Evolutionary conservation across 2,329 filamentous ascomycete species (phyloP).

Genomic region (Aspergillus fructus): DNA sequence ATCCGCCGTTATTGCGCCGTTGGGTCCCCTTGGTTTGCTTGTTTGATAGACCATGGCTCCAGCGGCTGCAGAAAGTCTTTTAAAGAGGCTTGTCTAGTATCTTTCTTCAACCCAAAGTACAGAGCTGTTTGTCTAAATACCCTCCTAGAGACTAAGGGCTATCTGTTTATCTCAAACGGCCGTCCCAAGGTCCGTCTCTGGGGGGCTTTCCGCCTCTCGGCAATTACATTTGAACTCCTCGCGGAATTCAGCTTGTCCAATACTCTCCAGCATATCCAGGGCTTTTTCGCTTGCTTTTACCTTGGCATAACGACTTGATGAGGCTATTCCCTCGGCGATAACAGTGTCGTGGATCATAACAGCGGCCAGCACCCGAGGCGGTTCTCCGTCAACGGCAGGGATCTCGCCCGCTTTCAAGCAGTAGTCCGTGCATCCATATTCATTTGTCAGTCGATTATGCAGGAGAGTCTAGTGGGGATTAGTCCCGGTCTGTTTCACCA

Average conservation of each 20-base stretch:
- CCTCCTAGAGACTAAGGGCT: neutral
- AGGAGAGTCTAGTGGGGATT: slow-evolving; percentile 58
- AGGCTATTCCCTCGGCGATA: slow-evolving; percentile 60
- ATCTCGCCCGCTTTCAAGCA: slow-evolving; percentile 49
- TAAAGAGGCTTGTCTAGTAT: no score
- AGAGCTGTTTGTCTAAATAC: neutral
- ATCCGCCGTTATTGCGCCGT: neutral
- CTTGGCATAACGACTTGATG: slow-evolving; percentile 72
- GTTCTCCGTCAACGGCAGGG: slow-evolving; percentile 45
- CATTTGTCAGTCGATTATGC: slow-evolving; percentile 60
- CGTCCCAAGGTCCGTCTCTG: slow-evolving; percentile 26
- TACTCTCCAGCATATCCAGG: slow-evolving; percentile 45
- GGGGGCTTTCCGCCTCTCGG: slow-evolving; percentile 16
- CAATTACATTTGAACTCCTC: slow-evolving; percentile 66
- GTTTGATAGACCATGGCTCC: neutral
- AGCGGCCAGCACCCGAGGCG: slow-evolving; percentile 61
- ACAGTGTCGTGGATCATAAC: slow-evolving; percentile 74
- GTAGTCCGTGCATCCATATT: slow-evolving; percentile 65
- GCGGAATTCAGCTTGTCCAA: slow-evolving; percentile 60
- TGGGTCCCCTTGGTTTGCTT: neutral
- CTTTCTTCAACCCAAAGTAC: no score
- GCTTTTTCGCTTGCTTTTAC: slow-evolving; percentile 49
- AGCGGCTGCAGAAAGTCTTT: no score
- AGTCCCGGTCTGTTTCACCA: neutral
- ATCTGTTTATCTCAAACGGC: slow-evolving; percentile 24